Evolutionary conservation across 2,329 filamentous ascomycete genomes (phyloP), one percentile per base, ranked within the genome.

Genomic region (Ophioceras dolichostomum): DNA sequence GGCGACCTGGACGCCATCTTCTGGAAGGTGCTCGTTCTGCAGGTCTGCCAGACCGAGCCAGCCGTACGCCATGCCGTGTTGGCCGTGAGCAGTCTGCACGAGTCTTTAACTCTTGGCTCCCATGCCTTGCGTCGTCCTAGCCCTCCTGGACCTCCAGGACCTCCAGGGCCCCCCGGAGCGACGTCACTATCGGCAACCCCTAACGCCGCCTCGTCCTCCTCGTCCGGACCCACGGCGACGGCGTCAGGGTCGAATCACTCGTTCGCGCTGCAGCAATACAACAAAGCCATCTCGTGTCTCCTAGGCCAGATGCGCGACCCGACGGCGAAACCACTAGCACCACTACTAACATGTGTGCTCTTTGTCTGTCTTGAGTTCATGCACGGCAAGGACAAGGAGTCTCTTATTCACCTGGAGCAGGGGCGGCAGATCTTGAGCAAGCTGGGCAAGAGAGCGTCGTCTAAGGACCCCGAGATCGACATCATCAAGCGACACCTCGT

Each of bases 341-440:
- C 43, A 10, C 24, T 45, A 17, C 35, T 45, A 36, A 43, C 43
- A 4, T 43, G 41, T 26, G 27, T 45, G 10, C 39, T 45, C 19
- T 45, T 67, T 42, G 64, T 68, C 18, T 69, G 67, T 44, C 62
- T 73, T 34, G 70, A 73, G 49, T 68, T 69, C 45, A 55, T 74
- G 41, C 65, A 67, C 24, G 64, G 66, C 27, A 64, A 72, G 40
- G 61, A 64, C 31, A 48, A 51, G 5, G 59, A 61, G 9, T 64
- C 68, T 0, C 56, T 64, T 33, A 51, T 65, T 39, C 64, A 66
- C 34, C 61, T 67, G 13, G 52, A 54, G 13, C 61, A 67, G 41
- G 64, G 62, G 7, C 49, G 62, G 4, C 55, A 60, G 31, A 60
- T 67, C 3, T 53, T 67, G 4, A 52, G 50, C 2, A 51, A 54